phyloP scores from a whole-genome alignment of 371 early-diverging fungal species.

The Gilbertella persicaria region DNA sequence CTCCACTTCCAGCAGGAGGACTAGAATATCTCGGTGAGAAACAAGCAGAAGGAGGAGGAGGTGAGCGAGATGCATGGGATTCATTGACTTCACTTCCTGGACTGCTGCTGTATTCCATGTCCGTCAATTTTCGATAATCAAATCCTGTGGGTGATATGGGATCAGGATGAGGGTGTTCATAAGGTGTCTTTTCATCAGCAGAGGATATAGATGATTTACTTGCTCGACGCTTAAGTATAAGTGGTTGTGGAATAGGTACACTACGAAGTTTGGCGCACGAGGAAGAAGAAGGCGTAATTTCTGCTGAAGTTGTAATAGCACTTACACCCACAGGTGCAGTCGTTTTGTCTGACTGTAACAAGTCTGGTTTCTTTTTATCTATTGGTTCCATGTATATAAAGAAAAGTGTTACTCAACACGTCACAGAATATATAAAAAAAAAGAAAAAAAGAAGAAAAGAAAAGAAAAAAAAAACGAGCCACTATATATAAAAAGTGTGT shows the following conservation, averaged over 20 bases:
- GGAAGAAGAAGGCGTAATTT: conserved; percentile 17
- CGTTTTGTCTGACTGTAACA: conserved; percentile 15
- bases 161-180: background rate
- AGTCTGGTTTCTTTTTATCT: background rate
- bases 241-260: conserved; percentile 47
- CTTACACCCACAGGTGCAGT: conserved; percentile 21
- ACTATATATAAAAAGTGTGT: no score
- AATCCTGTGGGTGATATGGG: conserved; percentile 24
- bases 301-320: conserved; percentile 24
- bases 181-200: conserved; percentile 18
- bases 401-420: no score
- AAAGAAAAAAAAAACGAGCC: background rate
- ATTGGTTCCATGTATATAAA: background rate
- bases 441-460: background rate
- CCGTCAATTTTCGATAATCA: conserved; percentile 13
- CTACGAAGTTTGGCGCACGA: conserved; percentile 27
- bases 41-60: conserved; percentile 4
- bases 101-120: conserved; percentile 25
- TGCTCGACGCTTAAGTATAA: conserved; percentile 37
- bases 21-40: conserved; percentile 33
- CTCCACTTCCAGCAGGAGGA: conserved; percentile 42
- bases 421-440: background rate
- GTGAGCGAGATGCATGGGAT: conserved; percentile 16
- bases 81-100: conserved; percentile 26
- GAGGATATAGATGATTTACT: conserved; percentile 40